Evolutionary conservation across 208 protist species (phyloP).

Genomic region (Trypanosoma grayi): DNA sequence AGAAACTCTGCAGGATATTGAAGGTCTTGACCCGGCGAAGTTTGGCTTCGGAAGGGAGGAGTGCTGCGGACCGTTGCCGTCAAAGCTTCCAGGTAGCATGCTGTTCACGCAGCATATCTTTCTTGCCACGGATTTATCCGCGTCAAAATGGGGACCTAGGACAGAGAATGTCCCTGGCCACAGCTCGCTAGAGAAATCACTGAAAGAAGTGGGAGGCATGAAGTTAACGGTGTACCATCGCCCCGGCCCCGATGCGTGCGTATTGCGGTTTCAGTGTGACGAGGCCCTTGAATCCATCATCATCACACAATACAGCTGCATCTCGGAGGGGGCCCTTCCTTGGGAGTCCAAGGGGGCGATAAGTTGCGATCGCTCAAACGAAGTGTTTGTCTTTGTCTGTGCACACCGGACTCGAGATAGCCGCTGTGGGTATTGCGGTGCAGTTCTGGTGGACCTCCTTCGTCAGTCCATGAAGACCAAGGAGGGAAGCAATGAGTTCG

Average conservation of each 20-base stretch:
- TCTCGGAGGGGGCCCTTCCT: conserved; percentile 48
- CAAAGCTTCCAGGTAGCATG: conserved; percentile 78
- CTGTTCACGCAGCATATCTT: conserved; percentile 80
- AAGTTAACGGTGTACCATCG: conserved; percentile 25
- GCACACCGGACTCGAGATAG: conserved; percentile 72
- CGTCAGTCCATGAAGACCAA: conserved; percentile 40
- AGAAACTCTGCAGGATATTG: conserved; percentile 82
- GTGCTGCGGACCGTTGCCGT: conserved; percentile 74
- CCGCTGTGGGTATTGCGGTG: conserved; percentile 89
- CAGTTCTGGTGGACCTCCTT: conserved; percentile 82
- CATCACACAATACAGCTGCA: conserved; percentile 62
- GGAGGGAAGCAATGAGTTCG: conserved; percentile 25
- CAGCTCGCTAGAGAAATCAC: conserved; percentile 29
- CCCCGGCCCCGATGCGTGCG: conserved; percentile 36
- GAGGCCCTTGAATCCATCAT: conserved; percentile 32
- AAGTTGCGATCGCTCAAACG: conserved; percentile 69
- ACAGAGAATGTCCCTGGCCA: conserved; percentile 72
- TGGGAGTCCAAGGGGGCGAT: conserved; percentile 67
- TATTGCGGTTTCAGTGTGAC: conserved; percentile 61
- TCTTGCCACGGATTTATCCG: conserved; percentile 52
- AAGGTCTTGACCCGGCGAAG: conserved; percentile 69
- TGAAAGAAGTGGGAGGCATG: conserved; percentile 18
- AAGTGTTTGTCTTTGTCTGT: conserved; percentile 87
- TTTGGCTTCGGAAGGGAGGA: conserved; percentile 84
- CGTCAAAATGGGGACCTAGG: conserved; percentile 59